phyloP scores from a whole-genome alignment of 129 eudicot genomes.

The Scalesia atractyloides region DNA sequence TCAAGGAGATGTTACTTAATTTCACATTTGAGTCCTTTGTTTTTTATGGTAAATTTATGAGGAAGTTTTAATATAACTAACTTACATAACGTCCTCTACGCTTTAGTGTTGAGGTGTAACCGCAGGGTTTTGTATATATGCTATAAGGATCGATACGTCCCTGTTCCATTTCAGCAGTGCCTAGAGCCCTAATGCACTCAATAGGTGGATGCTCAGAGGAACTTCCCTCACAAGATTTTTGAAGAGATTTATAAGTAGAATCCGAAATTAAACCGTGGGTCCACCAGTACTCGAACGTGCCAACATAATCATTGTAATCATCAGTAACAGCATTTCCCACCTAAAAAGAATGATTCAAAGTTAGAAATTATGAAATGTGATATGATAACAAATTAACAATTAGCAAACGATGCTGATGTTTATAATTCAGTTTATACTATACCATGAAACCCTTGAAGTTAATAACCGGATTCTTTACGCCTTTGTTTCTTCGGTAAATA shows the following conservation, averaged over 20 bases:
- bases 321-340: slow-evolving; percentile 98
- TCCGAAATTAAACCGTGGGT: slow-evolving; percentile 92
- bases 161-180: slow-evolving; percentile 56
- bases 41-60: neutral
- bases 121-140: slow-evolving; percentile 81
- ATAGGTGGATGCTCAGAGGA: slow-evolving; percentile 82
- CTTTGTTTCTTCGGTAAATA: slow-evolving; percentile 73
- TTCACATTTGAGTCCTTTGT: slow-evolving; percentile 7
- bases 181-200: slow-evolving; percentile 65
- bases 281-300: slow-evolving; percentile 99
- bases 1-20: neutral
- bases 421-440: slow-evolving; percentile 23
- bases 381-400: neutral
- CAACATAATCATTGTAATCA: slow-evolving; percentile 89
- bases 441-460: slow-evolving; percentile 99
- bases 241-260: slow-evolving; percentile 74
- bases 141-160: slow-evolving; percentile 96
- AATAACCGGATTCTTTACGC: slow-evolving; percentile 68
- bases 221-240: slow-evolving; percentile 54
- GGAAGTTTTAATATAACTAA: slow-evolving; percentile 12
- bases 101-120: slow-evolving; percentile 49
- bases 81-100: slow-evolving; percentile 92
- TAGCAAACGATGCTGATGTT: slow-evolving; percentile 4
- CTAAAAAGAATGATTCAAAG: slow-evolving; percentile 38
- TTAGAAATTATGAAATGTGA: slow-evolving; percentile 7